Evolutionary conservation across 2,329 filamentous ascomycete genomes (phyloP), one percentile per base, ranked within the genome.

Genomic region (Alternaria panax): DNA sequence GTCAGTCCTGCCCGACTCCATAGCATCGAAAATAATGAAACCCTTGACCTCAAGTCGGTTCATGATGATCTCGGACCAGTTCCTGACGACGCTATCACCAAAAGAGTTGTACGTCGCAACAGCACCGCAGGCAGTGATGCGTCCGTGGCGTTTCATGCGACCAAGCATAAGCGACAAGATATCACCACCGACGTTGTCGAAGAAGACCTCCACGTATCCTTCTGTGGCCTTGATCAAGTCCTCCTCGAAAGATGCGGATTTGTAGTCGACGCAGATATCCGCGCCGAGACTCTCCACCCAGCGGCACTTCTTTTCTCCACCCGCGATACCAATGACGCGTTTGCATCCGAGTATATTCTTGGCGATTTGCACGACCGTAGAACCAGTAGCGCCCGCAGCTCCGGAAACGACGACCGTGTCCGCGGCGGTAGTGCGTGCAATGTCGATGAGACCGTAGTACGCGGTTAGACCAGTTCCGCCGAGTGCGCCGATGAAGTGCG

Each of bases 341-440:
- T 79, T 82, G 43, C 81, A 80, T 7, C 81, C 77, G 14, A 84
- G 60, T 20, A 84, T 63, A 57, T 83, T 76, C 70, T 83, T 83
- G 7, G 83, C 84, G 62, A 86, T 83, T 72, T 87, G 84, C 7
- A 85, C 82, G 1, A 87, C 91, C 22, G 93, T 87, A 71, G 84
- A 88, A 1, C 91, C 91, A 0, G 91, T 93, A 0, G 91, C 91
- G 7, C 91, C 91, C 0, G 91, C 91, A 0, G 91, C 91, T 5
- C 90, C 91, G 9, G 88, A 90, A 0, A 94, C 88, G 8, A 93
- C 90, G 2, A 94, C 89, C 0, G 88, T 86, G 66, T 93, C 90
- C 7, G 89, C 88, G 0, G 84, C 76, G 70, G 87, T 86, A 22
- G 89, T 85, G 51, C 88, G 80, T 16, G 85, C 91, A 48, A 93